Percentiles rank a stretch among this genome's conserved stretches.
These are phyloP conservation scores for Naegleria lovaniensis DNA, from an alignment of 208 protist species.

Conservation along the genomic window DNA sequence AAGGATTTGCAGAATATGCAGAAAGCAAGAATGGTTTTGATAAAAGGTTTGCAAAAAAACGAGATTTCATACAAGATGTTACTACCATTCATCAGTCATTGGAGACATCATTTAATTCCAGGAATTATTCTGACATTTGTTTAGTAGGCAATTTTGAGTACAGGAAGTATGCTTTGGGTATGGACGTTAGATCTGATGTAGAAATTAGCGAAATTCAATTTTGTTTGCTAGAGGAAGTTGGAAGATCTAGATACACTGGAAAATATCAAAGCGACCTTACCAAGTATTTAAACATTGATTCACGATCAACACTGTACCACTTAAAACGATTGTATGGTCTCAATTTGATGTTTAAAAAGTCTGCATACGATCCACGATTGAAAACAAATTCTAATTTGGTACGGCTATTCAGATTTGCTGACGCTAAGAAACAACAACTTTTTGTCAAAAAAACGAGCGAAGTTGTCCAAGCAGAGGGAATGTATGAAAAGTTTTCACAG, in stretches of 20 bases:
- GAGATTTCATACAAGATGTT: not conserved
- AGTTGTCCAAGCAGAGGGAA: not conserved
- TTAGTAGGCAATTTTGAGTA: not conserved
- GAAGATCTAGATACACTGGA: not conserved
- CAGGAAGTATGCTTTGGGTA: not conserved
- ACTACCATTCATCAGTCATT: not conserved
- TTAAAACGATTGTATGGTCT: not conserved
- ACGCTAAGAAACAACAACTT: not conserved
- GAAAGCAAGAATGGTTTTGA: not conserved
- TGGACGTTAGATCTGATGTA: not conserved
- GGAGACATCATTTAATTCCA: not conserved
- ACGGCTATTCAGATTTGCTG: not conserved
- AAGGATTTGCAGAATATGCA: not conserved
- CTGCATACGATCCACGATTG: not conserved
- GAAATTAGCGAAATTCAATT: constrained; percentile 16
- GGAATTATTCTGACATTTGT: not conserved
- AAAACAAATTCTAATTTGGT: not conserved
- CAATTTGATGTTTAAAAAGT: not conserved
- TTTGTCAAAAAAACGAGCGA: not conserved
- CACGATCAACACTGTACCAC: not conserved
- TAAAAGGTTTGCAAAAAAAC: not conserved
- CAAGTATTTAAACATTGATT: not conserved
- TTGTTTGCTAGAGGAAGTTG: constrained; percentile 1
- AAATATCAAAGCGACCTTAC: not conserved
- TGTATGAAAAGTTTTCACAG: not conserved